phyloP scores from a whole-genome alignment of 148 eudicot species.

The Cornus controversa region DNA sequence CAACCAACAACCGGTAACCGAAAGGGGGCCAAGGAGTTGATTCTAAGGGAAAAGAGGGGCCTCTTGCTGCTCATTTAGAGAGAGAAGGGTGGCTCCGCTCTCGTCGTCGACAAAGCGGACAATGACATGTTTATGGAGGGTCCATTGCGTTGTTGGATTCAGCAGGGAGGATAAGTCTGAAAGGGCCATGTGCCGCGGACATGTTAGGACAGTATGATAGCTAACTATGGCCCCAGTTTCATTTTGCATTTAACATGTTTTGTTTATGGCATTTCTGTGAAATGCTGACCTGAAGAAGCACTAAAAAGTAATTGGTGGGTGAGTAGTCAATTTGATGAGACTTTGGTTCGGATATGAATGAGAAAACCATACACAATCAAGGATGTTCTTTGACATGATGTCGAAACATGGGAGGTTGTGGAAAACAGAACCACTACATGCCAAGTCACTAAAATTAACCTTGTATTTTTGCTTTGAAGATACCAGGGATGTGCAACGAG shows the following conservation, averaged over 20 bases:
- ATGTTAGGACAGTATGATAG: neutral
- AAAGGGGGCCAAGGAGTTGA: constrained; percentile 14
- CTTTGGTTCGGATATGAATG: neutral
- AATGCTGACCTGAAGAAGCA: neutral
- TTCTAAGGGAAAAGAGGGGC: neutral
- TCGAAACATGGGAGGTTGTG: neutral
- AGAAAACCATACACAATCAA: neutral
- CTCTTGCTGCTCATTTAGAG: neutral
- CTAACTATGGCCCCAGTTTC: neutral
- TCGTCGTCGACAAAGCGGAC: neutral
- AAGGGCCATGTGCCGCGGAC: neutral
- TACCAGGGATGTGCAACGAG: neutral
- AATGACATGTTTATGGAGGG: neutral
- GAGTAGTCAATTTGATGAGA: neutral
- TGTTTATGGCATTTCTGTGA: neutral
- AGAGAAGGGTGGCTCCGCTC: neutral
- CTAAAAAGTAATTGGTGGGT: constrained; percentile 2
- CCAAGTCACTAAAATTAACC: too few relatives aligned
- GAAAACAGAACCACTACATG: neutral
- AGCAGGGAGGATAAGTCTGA: neutral
- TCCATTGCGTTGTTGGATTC: neutral
- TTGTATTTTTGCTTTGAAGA: neutral
- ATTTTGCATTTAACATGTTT: neutral
- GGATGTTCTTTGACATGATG: neutral
- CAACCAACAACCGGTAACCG: constrained; percentile 27